These are phyloP conservation scores for Amanita exitialis DNA, from an alignment of 768 basidiomycete genomes.

Conservation along the genomic window DNA sequence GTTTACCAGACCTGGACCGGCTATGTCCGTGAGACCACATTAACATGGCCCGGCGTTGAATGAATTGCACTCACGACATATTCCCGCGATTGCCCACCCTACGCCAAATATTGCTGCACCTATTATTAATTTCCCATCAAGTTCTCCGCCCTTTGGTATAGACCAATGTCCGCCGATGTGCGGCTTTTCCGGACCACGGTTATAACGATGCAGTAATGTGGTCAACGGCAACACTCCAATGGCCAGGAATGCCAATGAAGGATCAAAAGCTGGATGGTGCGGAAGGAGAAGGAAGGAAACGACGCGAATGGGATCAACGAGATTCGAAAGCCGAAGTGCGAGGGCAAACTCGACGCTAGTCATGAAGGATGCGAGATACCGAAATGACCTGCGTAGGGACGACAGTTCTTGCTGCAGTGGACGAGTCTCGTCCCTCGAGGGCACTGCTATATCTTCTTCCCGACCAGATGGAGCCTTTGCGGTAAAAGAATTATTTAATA, in stretches of 20 bases:
- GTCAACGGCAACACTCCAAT: constrained; percentile 39
- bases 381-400: constrained; percentile 5
- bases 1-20: constrained; percentile 55
- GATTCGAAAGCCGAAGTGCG: constrained; percentile 42
- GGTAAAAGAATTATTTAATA: constrained; percentile 1
- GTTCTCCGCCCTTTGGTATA: constrained; percentile 25
- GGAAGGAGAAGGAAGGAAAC: constrained; percentile 44
- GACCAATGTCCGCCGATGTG: constrained; percentile 34
- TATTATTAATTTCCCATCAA: constrained; percentile 35
- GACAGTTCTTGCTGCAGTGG: not conserved
- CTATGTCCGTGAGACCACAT: constrained; percentile 19
- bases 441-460: constrained; percentile 8
- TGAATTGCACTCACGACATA: constrained; percentile 41
- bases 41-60: not conserved
- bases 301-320: constrained; percentile 39
- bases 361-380: constrained; percentile 25
- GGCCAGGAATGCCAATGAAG: constrained; percentile 45
- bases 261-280: constrained; percentile 39
- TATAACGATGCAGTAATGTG: constrained; percentile 32
- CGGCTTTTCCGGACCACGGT: constrained; percentile 26
- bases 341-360: constrained; percentile 43
- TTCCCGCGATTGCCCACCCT: constrained; percentile 51
- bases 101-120: constrained; percentile 51
- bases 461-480: not conserved
- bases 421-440: constrained; percentile 4